These are phyloP conservation scores for Didymella glomerata DNA, from an alignment of 2,329 filamentous ascomycete species.

Conservation along the genomic window DNA sequence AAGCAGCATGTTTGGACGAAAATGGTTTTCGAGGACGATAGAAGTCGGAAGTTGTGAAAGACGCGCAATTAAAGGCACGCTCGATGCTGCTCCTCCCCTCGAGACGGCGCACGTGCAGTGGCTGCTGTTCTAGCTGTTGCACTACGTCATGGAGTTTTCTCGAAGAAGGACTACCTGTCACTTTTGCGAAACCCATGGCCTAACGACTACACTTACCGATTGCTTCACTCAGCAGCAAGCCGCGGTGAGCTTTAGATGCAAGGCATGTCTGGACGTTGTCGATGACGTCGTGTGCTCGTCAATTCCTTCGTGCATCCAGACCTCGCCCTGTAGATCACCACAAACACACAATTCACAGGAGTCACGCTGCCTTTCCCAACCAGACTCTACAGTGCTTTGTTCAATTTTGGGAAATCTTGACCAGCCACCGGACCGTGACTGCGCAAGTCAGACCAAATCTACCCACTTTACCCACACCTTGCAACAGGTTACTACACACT, in stretches of 20 bases:
- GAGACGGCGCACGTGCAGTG: slow-evolving; percentile 14
- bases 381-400: no score
- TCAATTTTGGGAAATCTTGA: no score
- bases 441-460: neutral
- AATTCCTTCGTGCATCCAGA: slow-evolving; percentile 12
- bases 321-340: slow-evolving; percentile 14
- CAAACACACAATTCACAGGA: slow-evolving; percentile 18
- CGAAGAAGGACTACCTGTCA: neutral
- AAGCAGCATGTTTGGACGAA: neutral
- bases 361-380: slow-evolving; percentile 4
- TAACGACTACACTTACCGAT: neutral
- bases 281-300: slow-evolving; percentile 40
- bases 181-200: neutral
- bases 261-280: slow-evolving; percentile 1
- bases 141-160: slow-evolving; percentile 22
- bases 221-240: neutral
- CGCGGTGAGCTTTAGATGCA: slow-evolving; percentile 2
- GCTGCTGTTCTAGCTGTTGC: neutral
- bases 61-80: neutral
- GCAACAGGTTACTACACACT: neutral
- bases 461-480: neutral
- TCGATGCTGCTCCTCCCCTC: slow-evolving; percentile 2
- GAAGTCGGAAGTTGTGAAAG: neutral
- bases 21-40: neutral
- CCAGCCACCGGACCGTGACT: neutral